Base-by-base conservation (phyloP, 2,329 filamentous ascomycete species). In the Penicillium sp. region DNA sequence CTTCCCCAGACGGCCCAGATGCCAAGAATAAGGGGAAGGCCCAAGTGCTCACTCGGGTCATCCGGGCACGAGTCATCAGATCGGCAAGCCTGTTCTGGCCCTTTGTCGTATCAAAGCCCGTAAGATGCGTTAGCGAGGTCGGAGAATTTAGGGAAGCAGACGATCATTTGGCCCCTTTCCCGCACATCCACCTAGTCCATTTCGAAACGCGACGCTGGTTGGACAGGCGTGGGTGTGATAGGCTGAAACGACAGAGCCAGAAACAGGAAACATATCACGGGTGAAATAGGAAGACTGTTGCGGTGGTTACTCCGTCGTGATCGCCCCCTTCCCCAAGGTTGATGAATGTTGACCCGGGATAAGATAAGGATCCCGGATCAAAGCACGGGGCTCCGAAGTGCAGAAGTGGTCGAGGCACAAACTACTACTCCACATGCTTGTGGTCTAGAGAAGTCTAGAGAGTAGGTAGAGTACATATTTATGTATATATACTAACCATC, bases 1-100 rank as follows among this genome's bases (percentile, higher is more conserved):
- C 36, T 52, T 50, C 50, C 50, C 50, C 50, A 42, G 48, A 52
- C 26, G 29, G 48, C 48, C 50, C 51, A 51, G 50, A 41, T 39
- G 48, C 48, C 33, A 51, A 51, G 42, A 9, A 5, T 14, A 28
- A 30, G 26, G 22, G 11, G 22, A 4, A 29, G 23, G 18, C 18
- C 20, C 17, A 25, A 23, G 31, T 28, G 7, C 9, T 14, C 11
- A n/a, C 29, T 45, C 35, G 42, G 32, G 27, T 31, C 32, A 45
- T 39, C 29, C 35, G 10, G 5, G 25, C 9, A 6, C 25, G 25
- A 27, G 25, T 27, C 25, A 27, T 31, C 22, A 8, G 36, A 26
- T 12, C 12, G 29, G 23, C 12, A 17, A 30, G 12, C 16, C 4
- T 16, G 9, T 2, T 17, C n/a, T n/a, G n/a, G 26, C 18, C 2